phyloP scores from a whole-genome alignment of 192 early-diverging fungal species.

The Phlyctochytrium planicorne region DNA sequence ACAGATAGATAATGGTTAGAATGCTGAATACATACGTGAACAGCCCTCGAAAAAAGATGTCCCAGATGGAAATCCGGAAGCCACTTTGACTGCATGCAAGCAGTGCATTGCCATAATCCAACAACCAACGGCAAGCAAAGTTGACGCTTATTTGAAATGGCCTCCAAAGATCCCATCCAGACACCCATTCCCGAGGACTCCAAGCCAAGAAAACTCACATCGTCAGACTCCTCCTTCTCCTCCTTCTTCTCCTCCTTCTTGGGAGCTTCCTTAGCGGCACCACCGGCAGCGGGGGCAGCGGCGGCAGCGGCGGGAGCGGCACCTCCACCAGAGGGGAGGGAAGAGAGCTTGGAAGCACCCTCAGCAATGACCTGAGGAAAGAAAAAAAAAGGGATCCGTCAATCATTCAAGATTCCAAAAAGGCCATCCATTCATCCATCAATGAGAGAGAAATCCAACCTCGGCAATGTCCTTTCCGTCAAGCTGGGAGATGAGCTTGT shows the following conservation, averaged over 20 bases:
- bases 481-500: constrained; percentile 76
- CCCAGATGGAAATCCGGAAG: no score
- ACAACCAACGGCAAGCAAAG: no score
- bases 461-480: constrained; percentile 87
- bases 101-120: no score
- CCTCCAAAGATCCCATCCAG: no score
- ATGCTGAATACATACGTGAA: no score
- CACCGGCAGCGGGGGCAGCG: constrained; percentile 67
- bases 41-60: no score
- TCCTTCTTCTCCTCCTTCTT: constrained; percentile 76
- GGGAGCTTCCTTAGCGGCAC: constrained; percentile 56
- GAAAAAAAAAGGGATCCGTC: not conserved
- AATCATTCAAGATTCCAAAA: constrained; percentile 3
- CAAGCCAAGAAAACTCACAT: constrained; percentile 29
- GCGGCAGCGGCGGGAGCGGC: constrained; percentile 61
- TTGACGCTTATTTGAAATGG: no score
- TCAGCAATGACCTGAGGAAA: constrained; percentile 79
- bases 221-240: constrained; percentile 86
- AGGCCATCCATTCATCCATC: not conserved
- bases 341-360: constrained; percentile 88
- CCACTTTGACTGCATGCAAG: no score
- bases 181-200: not conserved
- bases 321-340: constrained; percentile 91
- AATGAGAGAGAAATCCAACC: constrained; percentile 41
- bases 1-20: no score